Base-by-base conservation (phyloP, 495 filamentous ascomycete genomes). In the Penicillium salamii region DNA sequence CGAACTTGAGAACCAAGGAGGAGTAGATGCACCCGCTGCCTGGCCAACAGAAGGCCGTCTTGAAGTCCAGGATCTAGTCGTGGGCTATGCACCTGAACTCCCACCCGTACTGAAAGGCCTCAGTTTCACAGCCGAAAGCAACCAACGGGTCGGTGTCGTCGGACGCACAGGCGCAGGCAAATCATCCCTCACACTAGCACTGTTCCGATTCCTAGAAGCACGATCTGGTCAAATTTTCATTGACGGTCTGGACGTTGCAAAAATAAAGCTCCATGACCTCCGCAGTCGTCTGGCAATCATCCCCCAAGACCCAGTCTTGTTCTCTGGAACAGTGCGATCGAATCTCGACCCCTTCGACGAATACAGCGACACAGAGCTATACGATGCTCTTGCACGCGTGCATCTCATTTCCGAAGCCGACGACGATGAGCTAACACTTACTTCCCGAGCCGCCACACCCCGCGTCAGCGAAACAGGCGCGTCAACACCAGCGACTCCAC, bases 161-260 rank as follows among this genome's bases (percentile, higher is more conserved):
- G 90, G 90, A 9, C 83, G 90, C 15, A 95, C 90, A 8, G 90
- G 90, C 11, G 89, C 89, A 0, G 90, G 90, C 14, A 96, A 96
- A 59, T 91, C 87, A 0, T 91, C 88, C 1, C 68, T 95, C 7
- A 91, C 89, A 1, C 74, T 95, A 0, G 88, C 89, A 0, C 68
- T 95, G 0, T 95, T 91, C 78, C 88, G 88, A 6, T 92, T 92
- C 67, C 68, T 95, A 7, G 85, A 90, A 55, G 87, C 87, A 5
- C 75, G 81, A 3, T 73, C 81, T 1, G 89, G 89, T 12, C 78
- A 67, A 3, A 88, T 95, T 38, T 61, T 75, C 49, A 86, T 95
- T 43, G 89, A 95, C 49, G 87, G 87, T 1, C 54, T 90, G 0
- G 87, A 92, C 49, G 84, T 90, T 17, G 85, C 86, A 1, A 85